Conservation (phyloP, 352 stramenopile species). For the Phytophthora boehmeriae region DNA sequence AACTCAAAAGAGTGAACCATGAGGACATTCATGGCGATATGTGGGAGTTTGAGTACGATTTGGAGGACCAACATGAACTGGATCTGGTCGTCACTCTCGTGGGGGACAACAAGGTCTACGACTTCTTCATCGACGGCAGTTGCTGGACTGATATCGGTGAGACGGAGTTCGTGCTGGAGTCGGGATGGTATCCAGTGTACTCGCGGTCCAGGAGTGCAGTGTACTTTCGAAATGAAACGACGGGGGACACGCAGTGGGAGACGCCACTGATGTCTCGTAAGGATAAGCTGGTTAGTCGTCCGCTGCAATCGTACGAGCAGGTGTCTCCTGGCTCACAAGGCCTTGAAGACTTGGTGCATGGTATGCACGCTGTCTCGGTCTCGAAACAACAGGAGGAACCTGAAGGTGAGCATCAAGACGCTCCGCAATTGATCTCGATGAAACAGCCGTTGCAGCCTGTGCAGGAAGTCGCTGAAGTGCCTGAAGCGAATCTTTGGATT, state of each 20-base stretch:
- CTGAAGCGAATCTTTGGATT: conserved; percentile 71
- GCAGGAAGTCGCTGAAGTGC: conserved; percentile 32
- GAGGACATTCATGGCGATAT: conserved; percentile 70
- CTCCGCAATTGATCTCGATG: conserved; percentile 26
- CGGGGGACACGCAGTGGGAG: conserved; percentile 75
- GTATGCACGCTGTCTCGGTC: conserved; percentile 19
- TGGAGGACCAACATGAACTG: conserved; percentile 75
- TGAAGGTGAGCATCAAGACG: conserved; percentile 28
- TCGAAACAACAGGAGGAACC: conserved; percentile 29
- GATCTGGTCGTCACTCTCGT: conserved; percentile 69
- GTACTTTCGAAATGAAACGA: conserved; percentile 78
- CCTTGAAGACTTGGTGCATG: conserved; percentile 33
- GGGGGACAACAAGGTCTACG: conserved; percentile 69
- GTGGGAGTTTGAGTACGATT: conserved; percentile 78
- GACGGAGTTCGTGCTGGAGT: conserved; percentile 85
- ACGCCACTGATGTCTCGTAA: conserved; percentile 70
- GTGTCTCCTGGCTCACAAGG: conserved; percentile 40
- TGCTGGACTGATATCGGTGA: conserved; percentile 73
- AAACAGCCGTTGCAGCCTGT: conserved; percentile 38
- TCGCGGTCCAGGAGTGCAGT: conserved; percentile 72
- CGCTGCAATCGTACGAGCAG: conserved; percentile 36
- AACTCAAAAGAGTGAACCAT: conserved; percentile 59
- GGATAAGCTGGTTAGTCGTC: conserved; percentile 37
- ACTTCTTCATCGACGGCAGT: conserved; percentile 79
- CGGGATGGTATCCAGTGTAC: conserved; percentile 78